A percentile compares a stretch with the other conserved stretches of the same genome.
Conservation (phyloP, 2,329 filamentous ascomycete species). For the Tolypocladium guangdongense region DNA sequence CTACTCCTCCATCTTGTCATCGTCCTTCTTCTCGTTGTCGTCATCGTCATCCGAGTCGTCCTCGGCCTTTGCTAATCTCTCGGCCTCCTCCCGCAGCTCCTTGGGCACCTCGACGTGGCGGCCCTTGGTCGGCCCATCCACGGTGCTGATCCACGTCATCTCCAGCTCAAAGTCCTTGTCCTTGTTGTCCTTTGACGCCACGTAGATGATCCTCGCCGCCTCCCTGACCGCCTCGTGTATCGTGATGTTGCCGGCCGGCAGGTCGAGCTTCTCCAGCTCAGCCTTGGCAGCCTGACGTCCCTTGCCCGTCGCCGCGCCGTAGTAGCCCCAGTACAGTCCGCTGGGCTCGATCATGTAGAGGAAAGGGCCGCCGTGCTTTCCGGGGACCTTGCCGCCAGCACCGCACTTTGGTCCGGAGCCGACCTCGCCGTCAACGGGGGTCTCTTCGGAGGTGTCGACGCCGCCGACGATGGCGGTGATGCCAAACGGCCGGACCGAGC, state of each 20-base stretch:
- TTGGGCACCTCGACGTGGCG: conserved; percentile 89
- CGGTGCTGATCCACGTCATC: conserved; percentile 93
- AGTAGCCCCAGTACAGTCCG: conserved; percentile 97
- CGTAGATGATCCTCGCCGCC: conserved; percentile 92
- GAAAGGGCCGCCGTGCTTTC: conserved; percentile 75
- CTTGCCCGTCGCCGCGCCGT: conserved; percentile 94
- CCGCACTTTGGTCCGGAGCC: conserved; percentile 69
- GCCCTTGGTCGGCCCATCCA: conserved; percentile 81
- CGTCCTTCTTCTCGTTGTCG: conserved; percentile 47
- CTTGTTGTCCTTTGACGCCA: conserved; percentile 97
- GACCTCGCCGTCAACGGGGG: conserved; percentile 82
- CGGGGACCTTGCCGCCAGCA: conserved; percentile 68
- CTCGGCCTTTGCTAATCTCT: conserved; percentile 82
- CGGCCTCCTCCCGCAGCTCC: conserved; percentile 81
- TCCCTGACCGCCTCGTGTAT: conserved; percentile 88
- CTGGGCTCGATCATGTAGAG: conserved; percentile 99
- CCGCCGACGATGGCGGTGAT: conserved; percentile 91
- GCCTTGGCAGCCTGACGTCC: conserved; percentile 94
- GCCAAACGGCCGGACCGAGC: conserved; percentile 90
- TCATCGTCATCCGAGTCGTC: conserved; percentile 83
- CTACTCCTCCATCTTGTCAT: conserved; percentile 87
- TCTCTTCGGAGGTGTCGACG: conserved; percentile 80
- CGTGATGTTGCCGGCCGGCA: conserved; percentile 64
- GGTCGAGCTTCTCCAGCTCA: conserved; percentile 94
- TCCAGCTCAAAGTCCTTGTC: conserved; percentile 99